These are phyloP conservation scores for Ophiostoma ulmi DNA, from an alignment of 2,329 filamentous ascomycete genomes.

Conservation along the genomic window DNA sequence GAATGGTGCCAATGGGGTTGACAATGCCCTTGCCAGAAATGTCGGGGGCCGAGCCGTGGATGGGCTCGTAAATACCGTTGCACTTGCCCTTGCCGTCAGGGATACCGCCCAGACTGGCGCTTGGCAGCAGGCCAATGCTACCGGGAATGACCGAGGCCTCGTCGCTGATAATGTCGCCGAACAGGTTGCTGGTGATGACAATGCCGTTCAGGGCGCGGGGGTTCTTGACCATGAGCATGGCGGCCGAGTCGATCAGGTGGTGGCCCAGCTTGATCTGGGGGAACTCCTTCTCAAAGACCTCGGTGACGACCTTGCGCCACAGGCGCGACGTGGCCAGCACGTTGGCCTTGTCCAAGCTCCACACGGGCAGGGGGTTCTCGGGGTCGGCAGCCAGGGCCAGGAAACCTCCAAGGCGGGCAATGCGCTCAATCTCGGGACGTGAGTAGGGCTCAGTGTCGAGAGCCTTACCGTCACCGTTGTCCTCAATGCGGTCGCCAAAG, in stretches of 20 bases:
- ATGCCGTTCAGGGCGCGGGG: slow-evolving; percentile 82
- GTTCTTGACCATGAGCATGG: slow-evolving; percentile 97
- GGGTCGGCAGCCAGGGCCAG: slow-evolving; percentile 73
- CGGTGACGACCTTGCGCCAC: slow-evolving; percentile 81
- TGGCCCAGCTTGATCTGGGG: slow-evolving; percentile 78
- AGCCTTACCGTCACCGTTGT: slow-evolving; percentile 67
- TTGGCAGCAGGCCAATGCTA: slow-evolving; percentile 80
- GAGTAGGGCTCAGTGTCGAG: slow-evolving; percentile 86
- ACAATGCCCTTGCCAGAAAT: slow-evolving; percentile 89
- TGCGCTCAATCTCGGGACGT: slow-evolving; percentile 77
- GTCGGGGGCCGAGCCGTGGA: slow-evolving; percentile 90
- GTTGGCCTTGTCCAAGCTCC: slow-evolving; percentile 93
- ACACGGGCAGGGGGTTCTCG: slow-evolving; percentile 61
- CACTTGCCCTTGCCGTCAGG: slow-evolving; percentile 79
- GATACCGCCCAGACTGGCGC: slow-evolving; percentile 77
- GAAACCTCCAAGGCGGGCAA: slow-evolving; percentile 74
- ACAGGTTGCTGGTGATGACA: slow-evolving; percentile 87
- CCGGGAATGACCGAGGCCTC: slow-evolving; percentile 94
- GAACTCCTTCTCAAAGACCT: slow-evolving; percentile 84
- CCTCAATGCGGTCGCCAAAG: slow-evolving; percentile 84
- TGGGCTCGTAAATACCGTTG: slow-evolving; percentile 96
- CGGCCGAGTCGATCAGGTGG: slow-evolving; percentile 92
- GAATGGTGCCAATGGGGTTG: slow-evolving; percentile 85
- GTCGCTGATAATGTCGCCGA: slow-evolving; percentile 93
- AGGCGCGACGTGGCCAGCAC: slow-evolving; percentile 84